Percentiles rank a stretch among this genome's conserved stretches.
Conservation (phyloP, 495 filamentous ascomycete genomes). For the Penicillium daleae region DNA sequence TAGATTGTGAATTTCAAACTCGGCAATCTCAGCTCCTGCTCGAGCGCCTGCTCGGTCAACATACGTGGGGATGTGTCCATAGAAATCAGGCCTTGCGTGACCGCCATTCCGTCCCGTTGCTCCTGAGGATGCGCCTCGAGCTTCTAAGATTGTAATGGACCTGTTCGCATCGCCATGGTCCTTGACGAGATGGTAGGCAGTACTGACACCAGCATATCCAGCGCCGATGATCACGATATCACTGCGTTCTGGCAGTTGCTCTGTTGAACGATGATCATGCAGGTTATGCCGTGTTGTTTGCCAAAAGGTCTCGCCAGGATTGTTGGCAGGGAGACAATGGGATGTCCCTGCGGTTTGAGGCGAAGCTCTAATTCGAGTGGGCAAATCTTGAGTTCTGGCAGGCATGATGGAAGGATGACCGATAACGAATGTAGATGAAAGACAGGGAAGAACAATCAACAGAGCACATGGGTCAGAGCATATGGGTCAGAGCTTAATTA, state of each 20-base stretch:
- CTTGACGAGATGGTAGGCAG: slow-evolving; percentile 62
- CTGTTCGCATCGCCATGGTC: slow-evolving; percentile 12
- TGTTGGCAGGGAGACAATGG: slow-evolving; percentile 45
- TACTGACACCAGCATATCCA: slow-evolving; percentile 67
- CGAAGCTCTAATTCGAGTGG: background rate
- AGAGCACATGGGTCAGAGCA: no score
- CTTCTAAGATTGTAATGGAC: slow-evolving; percentile 42
- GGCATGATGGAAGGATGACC: background rate
- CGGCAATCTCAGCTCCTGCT: slow-evolving; percentile 29
- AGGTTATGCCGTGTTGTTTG: slow-evolving; percentile 57
- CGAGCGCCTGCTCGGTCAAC: slow-evolving; percentile 28
- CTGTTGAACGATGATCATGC: slow-evolving; percentile 52
- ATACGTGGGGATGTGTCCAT: slow-evolving; percentile 38
- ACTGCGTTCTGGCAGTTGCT: slow-evolving; percentile 49
- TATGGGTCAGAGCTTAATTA: background rate
- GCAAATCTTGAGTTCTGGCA: slow-evolving; percentile 5
- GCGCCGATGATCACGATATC: slow-evolving; percentile 73
- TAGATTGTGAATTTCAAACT: slow-evolving; percentile 39
- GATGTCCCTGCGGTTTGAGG: slow-evolving; percentile 1
- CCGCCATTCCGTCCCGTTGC: slow-evolving; percentile 47
- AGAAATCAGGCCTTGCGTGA: slow-evolving; percentile 38
- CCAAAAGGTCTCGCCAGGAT: slow-evolving; percentile 70
- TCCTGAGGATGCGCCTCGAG: slow-evolving; percentile 43
- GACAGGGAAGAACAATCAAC: background rate
- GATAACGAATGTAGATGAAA: background rate